Conservation (phyloP, 2,329 filamentous ascomycete species). For the Dothistroma pini region DNA sequence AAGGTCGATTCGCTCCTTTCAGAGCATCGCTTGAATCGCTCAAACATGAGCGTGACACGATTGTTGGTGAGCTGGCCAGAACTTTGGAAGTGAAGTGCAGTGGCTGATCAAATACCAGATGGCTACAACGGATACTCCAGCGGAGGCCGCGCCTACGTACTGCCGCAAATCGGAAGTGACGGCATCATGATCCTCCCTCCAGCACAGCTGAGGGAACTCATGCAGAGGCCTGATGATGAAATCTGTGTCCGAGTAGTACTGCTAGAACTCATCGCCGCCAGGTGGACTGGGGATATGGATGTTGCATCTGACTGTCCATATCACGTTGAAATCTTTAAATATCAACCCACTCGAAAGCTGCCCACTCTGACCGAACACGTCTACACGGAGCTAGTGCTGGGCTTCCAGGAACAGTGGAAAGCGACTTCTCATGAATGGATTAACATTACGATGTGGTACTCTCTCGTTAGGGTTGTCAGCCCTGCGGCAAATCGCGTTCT, state of each 20-base stretch:
- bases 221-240: constrained; percentile 17
- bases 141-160: constrained; percentile 15
- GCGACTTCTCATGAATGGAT: constrained; percentile 5
- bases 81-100: background rate
- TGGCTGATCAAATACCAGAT: background rate
- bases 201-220: constrained; percentile 17
- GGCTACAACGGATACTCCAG: background rate
- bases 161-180: constrained; percentile 21
- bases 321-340: constrained; percentile 19
- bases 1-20: background rate
- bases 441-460: constrained; percentile 15
- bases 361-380: constrained; percentile 22
- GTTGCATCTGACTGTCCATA: constrained; percentile 7
- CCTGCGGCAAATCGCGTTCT: constrained; percentile 24
- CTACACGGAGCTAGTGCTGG: constrained; percentile 19
- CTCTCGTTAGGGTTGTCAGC: constrained; percentile 23
- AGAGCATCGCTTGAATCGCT: background rate
- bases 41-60: background rate
- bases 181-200: constrained; percentile 20
- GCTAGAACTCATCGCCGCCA: constrained; percentile 12
- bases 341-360: constrained; percentile 22
- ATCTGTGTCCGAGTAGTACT: constrained; percentile 14
- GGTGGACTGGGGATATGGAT: constrained; percentile 14
- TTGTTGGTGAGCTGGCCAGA: background rate
- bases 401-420: constrained; percentile 17